Base-by-base conservation (phyloP, 148 eudicot species). In the Spergularia marina region DNA sequence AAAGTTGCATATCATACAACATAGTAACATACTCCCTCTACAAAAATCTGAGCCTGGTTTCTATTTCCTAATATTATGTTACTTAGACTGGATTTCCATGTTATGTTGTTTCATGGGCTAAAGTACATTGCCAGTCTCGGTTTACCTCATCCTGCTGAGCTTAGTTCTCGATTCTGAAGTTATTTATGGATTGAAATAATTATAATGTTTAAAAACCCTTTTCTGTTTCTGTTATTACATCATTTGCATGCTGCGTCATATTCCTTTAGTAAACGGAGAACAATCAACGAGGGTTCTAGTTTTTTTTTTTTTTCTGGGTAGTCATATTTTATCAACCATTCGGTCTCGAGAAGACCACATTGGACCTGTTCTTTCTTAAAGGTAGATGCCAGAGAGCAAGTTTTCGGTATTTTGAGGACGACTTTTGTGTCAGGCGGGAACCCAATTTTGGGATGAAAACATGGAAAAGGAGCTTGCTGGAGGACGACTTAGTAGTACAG, bases 381-480 rank as follows among this genome's bases (percentile, higher is more conserved):
- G 7, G 30, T 18, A 20, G 54, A 67, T 76, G 12, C 55, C 55
- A 40, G 71, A 57, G 53, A 68, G 30, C 55, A 55, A 20, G 44
- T 67, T 23, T 67, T n/a, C 12, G 30, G 17, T 15, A 68, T 54
- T 57, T 14, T 68, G 59, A 76, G 67, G 62, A 62, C 3, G n/a
- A 21, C 23, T 34, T 76, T 53, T 70, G 40, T 82, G 75, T 79
- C 86, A 94, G 98, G 98, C 97, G 55, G 98, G 97, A 79, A 91
- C 98, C 53, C 98, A 94, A 59, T 94, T 94, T 86, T 94, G 98
- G 98, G 98, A 94, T 87, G 95, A 87, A 80, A 91, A 90, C 20
- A 82, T 94, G 83, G 90, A 91, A 80, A 85, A 84, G 73, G 98
- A 94, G 84, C 97, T 94, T 78, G 84, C 86, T 76, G 86, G 78